Conservation (phyloP, 805 yeast genomes). For the Myxozyma nipponensis region DNA sequence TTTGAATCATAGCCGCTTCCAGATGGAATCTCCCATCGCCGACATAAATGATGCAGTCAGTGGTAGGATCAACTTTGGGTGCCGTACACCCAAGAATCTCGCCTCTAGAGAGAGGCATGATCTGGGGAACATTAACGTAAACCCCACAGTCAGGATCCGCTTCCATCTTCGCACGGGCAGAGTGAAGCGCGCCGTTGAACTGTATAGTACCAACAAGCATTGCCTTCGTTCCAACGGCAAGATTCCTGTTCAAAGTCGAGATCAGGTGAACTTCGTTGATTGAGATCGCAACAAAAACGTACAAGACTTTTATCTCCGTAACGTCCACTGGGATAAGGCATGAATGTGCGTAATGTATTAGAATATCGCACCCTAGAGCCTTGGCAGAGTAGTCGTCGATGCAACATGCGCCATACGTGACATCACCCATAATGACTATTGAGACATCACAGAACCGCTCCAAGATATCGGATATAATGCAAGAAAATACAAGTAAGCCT, state of each 20-base stretch:
- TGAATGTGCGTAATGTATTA: slow-evolving; percentile 95
- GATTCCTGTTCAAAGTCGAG: slow-evolving; percentile 70
- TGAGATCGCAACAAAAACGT: slow-evolving; percentile 88
- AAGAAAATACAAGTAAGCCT: slow-evolving; percentile 82
- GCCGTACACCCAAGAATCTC: slow-evolving; percentile 97
- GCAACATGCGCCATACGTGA: slow-evolving; percentile 97
- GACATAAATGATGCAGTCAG: slow-evolving; percentile 74
- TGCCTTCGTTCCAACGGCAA: slow-evolving; percentile 56
- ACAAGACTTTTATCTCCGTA: slow-evolving; percentile 85
- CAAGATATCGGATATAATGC: slow-evolving; percentile 84
- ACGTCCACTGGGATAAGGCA: slow-evolving; percentile 94
- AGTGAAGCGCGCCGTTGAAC: slow-evolving; percentile 90
- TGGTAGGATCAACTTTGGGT: slow-evolving; percentile 54
- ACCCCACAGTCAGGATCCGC: slow-evolving; percentile 41
- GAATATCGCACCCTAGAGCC: slow-evolving; percentile 87
- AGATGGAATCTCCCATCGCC: slow-evolving; percentile 97
- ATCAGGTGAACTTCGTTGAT: slow-evolving; percentile 80
- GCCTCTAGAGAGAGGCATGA: slow-evolving; percentile 87
- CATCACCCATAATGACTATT: slow-evolving; percentile 96
- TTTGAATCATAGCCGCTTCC: slow-evolving; percentile 95
- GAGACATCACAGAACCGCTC: slow-evolving; percentile 84
- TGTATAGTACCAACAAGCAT: slow-evolving; percentile 96
- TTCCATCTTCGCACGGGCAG: slow-evolving; percentile 55
- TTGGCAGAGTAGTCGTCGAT: slow-evolving; percentile 95
- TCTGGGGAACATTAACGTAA: slow-evolving; percentile 79